phyloP scores from a whole-genome alignment of 1,284 basidiomycete genomes.

The Cryptococcus jaspeensis region DNA sequence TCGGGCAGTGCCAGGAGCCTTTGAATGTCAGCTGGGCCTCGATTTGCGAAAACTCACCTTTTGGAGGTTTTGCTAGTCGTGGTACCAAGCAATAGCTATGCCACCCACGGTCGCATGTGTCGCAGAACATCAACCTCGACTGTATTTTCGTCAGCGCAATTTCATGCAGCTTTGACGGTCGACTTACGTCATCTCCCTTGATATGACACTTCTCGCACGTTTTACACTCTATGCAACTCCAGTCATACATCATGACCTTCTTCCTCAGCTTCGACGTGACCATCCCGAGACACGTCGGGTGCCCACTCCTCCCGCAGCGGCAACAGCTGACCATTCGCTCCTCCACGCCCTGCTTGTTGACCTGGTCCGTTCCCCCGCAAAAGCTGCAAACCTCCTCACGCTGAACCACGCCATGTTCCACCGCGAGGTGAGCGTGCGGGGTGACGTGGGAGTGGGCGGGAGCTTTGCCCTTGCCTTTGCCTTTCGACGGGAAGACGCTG shows the following conservation, averaged over 20 bases:
- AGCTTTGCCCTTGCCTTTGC: constrained; percentile 21
- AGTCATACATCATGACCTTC: constrained; percentile 67
- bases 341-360: constrained; percentile 21
- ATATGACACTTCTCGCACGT: constrained; percentile 81
- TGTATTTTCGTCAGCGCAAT: constrained; percentile 42
- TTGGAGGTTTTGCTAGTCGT: constrained; percentile 64
- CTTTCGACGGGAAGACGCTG: constrained; percentile 2
- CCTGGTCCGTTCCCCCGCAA: constrained; percentile 31
- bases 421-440: background rate
- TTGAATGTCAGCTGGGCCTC: background rate
- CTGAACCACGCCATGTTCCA: background rate
- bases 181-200: constrained; percentile 85
- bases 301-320: constrained; percentile 51
- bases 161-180: background rate
- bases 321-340: constrained; percentile 44
- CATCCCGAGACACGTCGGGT: constrained; percentile 69
- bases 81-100: constrained; percentile 85
- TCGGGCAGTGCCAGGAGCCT: constrained; percentile 26
- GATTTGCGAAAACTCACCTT: constrained; percentile 59
- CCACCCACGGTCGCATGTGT: constrained; percentile 93
- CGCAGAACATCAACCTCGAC: constrained; percentile 86
- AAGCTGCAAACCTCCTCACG: constrained; percentile 29
- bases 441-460: background rate
- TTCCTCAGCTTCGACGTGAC: constrained; percentile 56
- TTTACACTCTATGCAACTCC: constrained; percentile 93